Percentiles rank a stretch among this genome's conserved stretches.
These are phyloP conservation scores for Heliamphora exappendiculata DNA, from an alignment of 148 eudicot genomes.

Conservation along the genomic window DNA sequence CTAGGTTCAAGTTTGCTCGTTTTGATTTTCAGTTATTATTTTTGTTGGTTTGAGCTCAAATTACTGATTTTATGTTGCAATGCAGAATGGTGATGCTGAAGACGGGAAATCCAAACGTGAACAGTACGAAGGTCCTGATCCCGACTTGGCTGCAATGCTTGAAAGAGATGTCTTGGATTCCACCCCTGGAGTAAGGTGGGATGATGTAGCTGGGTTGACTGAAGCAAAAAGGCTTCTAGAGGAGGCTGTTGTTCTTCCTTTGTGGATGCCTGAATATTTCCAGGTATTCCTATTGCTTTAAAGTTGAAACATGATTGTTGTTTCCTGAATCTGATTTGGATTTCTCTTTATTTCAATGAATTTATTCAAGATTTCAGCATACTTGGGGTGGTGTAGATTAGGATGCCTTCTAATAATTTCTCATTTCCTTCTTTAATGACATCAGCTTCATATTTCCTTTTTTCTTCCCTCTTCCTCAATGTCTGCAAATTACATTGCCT, in stretches of 20 bases:
- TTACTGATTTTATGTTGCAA: constrained; percentile 8
- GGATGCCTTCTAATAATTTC: constrained; percentile 4
- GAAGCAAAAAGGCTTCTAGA: constrained; percentile 99
- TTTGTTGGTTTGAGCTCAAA: not conserved
- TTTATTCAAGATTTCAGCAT: not conserved
- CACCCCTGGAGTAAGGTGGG: constrained; percentile 97
- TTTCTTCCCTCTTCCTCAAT: not conserved
- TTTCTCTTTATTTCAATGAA: not conserved
- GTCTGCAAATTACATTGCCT: not conserved
- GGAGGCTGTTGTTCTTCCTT: constrained; percentile 98
- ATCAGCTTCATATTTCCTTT: not conserved
- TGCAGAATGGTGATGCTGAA: constrained; percentile 84
- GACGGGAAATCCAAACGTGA: constrained; percentile 82
- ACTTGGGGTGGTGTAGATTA: not conserved
- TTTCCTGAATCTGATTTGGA: constrained; percentile 1
- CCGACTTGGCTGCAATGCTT: constrained; percentile 97
- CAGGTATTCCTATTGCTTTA: constrained; percentile 48
- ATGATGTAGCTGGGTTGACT: constrained; percentile 90
- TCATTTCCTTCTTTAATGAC: not conserved
- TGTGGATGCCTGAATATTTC: constrained; percentile 99
- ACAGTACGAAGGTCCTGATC: constrained; percentile 95
- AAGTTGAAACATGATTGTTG: not conserved
- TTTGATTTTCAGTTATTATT: not conserved
- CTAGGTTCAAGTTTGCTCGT: not conserved
- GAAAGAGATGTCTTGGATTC: constrained; percentile 96